Conservation (phyloP, 345 rosid species). For the Passiflora organensis region DNA sequence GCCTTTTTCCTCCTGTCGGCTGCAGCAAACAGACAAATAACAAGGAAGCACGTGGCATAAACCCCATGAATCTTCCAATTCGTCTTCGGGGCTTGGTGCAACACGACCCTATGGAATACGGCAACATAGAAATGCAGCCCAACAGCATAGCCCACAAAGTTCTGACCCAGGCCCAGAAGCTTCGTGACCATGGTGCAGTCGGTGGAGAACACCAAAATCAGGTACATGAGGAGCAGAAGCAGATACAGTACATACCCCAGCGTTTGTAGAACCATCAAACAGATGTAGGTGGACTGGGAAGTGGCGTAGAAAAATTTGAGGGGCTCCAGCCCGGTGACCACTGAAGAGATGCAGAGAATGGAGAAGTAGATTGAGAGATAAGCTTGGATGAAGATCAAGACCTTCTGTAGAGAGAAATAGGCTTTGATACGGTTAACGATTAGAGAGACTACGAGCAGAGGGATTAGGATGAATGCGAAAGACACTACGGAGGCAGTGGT, state of each 20-base stretch:
- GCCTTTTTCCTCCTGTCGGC: constrained; percentile 92
- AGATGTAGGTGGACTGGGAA: constrained; percentile 60
- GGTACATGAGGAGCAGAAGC: constrained; percentile 64
- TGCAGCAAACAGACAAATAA: constrained; percentile 51
- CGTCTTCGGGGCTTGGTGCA: constrained; percentile 78
- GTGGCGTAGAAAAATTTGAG: constrained; percentile 76
- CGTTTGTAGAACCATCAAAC: constrained; percentile 72
- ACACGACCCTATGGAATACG: constrained; percentile 79
- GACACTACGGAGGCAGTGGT: constrained; percentile 62
- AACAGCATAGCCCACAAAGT: constrained; percentile 61
- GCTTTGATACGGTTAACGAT: constrained; percentile 70
- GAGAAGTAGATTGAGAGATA: constrained; percentile 94
- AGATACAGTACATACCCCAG: constrained; percentile 71
- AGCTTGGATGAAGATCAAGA: constrained; percentile 74
- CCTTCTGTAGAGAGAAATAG: constrained; percentile 78
- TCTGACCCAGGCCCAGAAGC: constrained; percentile 64
- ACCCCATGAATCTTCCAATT: constrained; percentile 87
- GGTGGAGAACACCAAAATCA: constrained; percentile 72
- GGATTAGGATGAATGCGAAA: constrained; percentile 62
- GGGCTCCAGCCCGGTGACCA: constrained; percentile 80
- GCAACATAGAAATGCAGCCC: constrained; percentile 89
- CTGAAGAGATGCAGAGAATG: constrained; percentile 65
- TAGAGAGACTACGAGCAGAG: constrained; percentile 73
- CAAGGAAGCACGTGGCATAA: constrained; percentile 85
- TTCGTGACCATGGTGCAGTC: constrained; percentile 56